These are phyloP conservation scores for Pelomyxa schiedti DNA, from an alignment of 78 protist species.

Conservation along the genomic window DNA sequence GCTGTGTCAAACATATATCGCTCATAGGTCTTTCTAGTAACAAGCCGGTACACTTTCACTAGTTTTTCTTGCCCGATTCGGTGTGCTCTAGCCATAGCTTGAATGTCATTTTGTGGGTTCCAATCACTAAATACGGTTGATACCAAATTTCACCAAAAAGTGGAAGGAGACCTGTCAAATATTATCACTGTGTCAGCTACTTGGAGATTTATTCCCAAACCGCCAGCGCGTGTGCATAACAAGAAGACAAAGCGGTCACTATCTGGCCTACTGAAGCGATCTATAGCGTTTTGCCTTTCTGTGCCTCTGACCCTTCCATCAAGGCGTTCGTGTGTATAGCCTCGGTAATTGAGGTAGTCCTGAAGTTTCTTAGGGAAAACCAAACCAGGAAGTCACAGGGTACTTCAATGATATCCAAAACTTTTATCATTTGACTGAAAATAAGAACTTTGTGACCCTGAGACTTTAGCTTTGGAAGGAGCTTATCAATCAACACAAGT, in stretches of 20 bases:
- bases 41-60: conserved; percentile 77
- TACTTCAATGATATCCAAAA: conserved; percentile 66
- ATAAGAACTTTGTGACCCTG: conserved; percentile 56
- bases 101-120: conserved; percentile 79
- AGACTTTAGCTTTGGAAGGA: conserved; percentile 58
- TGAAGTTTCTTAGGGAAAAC: too few species aligned
- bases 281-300: conserved; percentile 52
- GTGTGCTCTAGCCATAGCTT: conserved; percentile 85
- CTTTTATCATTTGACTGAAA: conserved; percentile 66
- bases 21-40: conserved; percentile 66
- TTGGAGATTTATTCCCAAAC: conserved; percentile 88
- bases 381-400: too few species aligned
- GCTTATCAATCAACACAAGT: conserved; percentile 66
- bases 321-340: conserved; percentile 51
- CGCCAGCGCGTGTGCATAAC: conserved; percentile 89
- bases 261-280: conserved; percentile 40
- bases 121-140: too few species aligned
- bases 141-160: too few species aligned
- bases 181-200: conserved; percentile 89
- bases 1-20: conserved; percentile 81
- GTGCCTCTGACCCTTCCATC: conserved; percentile 75
- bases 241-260: conserved; percentile 65
- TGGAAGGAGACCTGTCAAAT: too few species aligned
- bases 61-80: conserved; percentile 94
- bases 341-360: conserved; percentile 34